Evolutionary conservation across 1,139 yeast species (phyloP), one percentile per base, ranked within the genome.

Genomic region (Sugiyamaella xylanicola): DNA sequence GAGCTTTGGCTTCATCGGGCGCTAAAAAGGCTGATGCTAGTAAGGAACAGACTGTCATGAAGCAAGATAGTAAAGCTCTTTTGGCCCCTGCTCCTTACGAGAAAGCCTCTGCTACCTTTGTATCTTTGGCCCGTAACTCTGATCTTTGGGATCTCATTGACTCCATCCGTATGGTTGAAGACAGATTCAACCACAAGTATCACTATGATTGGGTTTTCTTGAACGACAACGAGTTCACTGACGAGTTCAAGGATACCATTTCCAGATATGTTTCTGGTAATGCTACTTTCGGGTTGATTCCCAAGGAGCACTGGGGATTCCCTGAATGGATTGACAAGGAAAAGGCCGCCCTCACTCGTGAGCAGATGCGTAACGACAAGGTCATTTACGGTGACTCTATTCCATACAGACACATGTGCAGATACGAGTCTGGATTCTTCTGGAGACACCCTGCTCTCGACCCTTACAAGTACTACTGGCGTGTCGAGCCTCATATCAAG

Each of bases 351-450:
- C 69, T 73, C 47, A 72, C 79, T 3, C 76, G 93, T 58, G 74
- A 74, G 56, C 62, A 71, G 54, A 76, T 83, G 74, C 72, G 81
- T 71, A 77, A 62, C 69, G 71, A 54, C 71, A 73, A 59, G 69
- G 76, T 86, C 57, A 82, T 84, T 47, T 87, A 87, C 68, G 95
- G 88, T 1, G 88, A 79, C 52, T 77, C 83, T 1, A 84, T 80
- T 63, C 77, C 85, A 44, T 87, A 87, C 68, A 78, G 93, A 29
- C 92, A 86, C 74, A 91, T 92, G 97, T 92, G 97, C 74, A 84
- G 98, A 72, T 92, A 78, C 68, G 96, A 91, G 73, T 85, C 95
- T 42, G 97, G 97, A 0, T 90, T 91, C 73, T 91, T 92, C 77
- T 91, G 84, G 80, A 81, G 90, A 73, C 95, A 88, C 67, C 84